Evolutionary conservation across 371 early-diverging fungal genomes (phyloP).

Genomic region (Globomyces sp.): DNA sequence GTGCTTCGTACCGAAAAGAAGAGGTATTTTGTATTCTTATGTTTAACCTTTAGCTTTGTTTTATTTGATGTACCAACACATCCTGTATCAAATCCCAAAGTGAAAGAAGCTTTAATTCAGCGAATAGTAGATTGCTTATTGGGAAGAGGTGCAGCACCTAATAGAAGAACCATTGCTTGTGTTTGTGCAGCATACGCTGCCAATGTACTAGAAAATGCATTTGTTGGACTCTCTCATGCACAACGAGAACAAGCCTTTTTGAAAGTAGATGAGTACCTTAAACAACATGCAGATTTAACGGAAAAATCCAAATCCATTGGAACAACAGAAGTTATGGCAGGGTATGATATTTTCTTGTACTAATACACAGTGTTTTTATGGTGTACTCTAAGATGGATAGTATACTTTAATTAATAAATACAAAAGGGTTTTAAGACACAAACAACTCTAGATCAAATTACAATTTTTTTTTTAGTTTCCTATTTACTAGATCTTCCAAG

Average conservation of each 20-base stretch:
- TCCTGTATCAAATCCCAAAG: constrained; percentile 79
- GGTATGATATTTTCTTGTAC: constrained; percentile 10
- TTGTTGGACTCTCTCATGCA: constrained; percentile 77
- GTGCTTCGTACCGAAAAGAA: constrained; percentile 91
- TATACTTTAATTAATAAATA: constrained; percentile 53
- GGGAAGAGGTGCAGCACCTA: constrained; percentile 43
- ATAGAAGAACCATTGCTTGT: constrained; percentile 76
- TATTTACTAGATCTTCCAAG: too few relatives aligned
- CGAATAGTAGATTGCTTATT: constrained; percentile 73
- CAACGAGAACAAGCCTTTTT: constrained; percentile 84
- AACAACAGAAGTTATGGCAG: constrained; percentile 52
- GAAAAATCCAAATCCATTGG: constrained; percentile 57
- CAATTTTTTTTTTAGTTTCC: too few relatives aligned
- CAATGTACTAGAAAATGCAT: constrained; percentile 91
- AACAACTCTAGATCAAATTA: too few relatives aligned
- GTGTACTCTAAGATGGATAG: constrained; percentile 66
- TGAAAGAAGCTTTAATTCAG: constrained; percentile 82
- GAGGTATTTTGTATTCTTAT: constrained; percentile 79
- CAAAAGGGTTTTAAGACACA: too few relatives aligned
- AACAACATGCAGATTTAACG: constrained; percentile 72
- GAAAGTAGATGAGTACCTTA: constrained; percentile 86
- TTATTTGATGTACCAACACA: constrained; percentile 85
- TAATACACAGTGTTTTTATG: constrained; percentile 23
- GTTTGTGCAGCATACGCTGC: constrained; percentile 96
- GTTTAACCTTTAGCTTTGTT: constrained; percentile 82